Percentiles rank a stretch among this genome's conserved stretches.
These are phyloP conservation scores for Geoglossum cookeanum DNA, from an alignment of 2,329 filamentous ascomycete genomes.

Conservation along the genomic window DNA sequence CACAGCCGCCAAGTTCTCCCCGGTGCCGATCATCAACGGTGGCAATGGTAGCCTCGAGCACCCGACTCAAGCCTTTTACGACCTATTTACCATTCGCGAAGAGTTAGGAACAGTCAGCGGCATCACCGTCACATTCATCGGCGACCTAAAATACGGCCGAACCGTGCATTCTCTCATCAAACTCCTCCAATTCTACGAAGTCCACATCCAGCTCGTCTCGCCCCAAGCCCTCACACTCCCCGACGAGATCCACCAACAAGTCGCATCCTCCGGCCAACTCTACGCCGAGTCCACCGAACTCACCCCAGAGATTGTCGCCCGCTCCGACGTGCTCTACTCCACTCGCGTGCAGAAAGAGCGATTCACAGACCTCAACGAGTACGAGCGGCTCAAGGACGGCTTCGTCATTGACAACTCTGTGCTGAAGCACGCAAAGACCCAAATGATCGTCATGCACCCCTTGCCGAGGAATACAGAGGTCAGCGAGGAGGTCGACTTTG, in stretches of 20 bases:
- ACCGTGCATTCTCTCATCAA: slow-evolving; percentile 92
- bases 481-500: slow-evolving; percentile 89
- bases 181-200: slow-evolving; percentile 87
- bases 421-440: slow-evolving; percentile 75
- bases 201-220: slow-evolving; percentile 78
- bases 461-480: slow-evolving; percentile 88
- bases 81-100: slow-evolving; percentile 96
- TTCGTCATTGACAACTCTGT: slow-evolving; percentile 83
- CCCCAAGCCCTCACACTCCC: slow-evolving; percentile 66
- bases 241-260: slow-evolving; percentile 48
- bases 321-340: slow-evolving; percentile 87
- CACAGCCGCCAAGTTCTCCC: slow-evolving; percentile 67
- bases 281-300: slow-evolving; percentile 56
- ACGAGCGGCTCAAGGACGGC: slow-evolving; percentile 71
- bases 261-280: slow-evolving; percentile 58
- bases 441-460: slow-evolving; percentile 91
- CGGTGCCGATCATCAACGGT: slow-evolving; percentile 88
- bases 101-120: slow-evolving; percentile 91
- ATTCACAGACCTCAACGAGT: slow-evolving; percentile 63
- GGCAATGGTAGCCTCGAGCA: slow-evolving; percentile 94
- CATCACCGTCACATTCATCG: slow-evolving; percentile 86
- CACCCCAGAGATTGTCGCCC: slow-evolving; percentile 69
- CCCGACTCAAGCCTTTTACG: slow-evolving; percentile 91
- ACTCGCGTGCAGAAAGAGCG: slow-evolving; percentile 94
- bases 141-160: slow-evolving; percentile 81